Evolutionary conservation across 192 early-diverging fungal genomes (phyloP).

Genomic region (Chytriomyces sp.): DNA sequence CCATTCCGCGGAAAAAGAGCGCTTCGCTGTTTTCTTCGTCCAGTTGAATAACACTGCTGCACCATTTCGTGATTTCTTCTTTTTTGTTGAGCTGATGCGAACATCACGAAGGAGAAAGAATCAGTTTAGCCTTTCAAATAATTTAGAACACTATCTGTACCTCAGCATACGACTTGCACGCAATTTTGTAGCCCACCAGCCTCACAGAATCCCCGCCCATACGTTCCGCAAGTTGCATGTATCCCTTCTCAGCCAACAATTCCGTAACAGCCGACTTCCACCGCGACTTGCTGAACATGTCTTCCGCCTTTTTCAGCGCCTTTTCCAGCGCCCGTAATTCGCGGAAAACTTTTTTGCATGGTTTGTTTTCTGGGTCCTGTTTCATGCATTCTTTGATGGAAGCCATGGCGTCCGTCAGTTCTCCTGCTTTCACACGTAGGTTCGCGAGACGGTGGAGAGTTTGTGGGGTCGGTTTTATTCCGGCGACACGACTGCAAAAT

Average conservation of each 20-base stretch:
- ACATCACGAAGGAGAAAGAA: background rate
- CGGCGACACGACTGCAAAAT: slow-evolving; percentile 68
- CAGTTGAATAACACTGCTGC: slow-evolving; percentile 70
- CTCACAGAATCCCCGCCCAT: slow-evolving; percentile 34
- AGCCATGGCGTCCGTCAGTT: slow-evolving; percentile 70
- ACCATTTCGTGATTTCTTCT: slow-evolving; percentile 66
- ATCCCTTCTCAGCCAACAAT: slow-evolving; percentile 49
- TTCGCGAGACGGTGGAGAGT: slow-evolving; percentile 69
- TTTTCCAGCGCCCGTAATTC: slow-evolving; percentile 79
- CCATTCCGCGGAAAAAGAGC: slow-evolving; percentile 73
- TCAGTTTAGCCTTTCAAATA: background rate
- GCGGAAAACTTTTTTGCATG: slow-evolving; percentile 79
- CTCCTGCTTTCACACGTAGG: slow-evolving; percentile 72
- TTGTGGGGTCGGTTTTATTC: slow-evolving; percentile 71
- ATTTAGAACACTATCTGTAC: slow-evolving; percentile 33
- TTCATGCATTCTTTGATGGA: slow-evolving; percentile 85
- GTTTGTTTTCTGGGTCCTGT: slow-evolving; percentile 90
- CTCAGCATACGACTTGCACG: slow-evolving; percentile 66
- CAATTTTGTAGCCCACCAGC: slow-evolving; percentile 54
- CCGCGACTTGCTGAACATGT: slow-evolving; percentile 58
- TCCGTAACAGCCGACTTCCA: slow-evolving; percentile 58
- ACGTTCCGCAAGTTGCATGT: slow-evolving; percentile 49
- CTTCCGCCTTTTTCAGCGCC: slow-evolving; percentile 64
- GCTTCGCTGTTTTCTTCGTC: slow-evolving; percentile 76
- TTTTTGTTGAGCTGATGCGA: slow-evolving; percentile 57